Evolutionary conservation across 208 protist genomes (phyloP).

Genomic region (Crithidia sp.): DNA sequence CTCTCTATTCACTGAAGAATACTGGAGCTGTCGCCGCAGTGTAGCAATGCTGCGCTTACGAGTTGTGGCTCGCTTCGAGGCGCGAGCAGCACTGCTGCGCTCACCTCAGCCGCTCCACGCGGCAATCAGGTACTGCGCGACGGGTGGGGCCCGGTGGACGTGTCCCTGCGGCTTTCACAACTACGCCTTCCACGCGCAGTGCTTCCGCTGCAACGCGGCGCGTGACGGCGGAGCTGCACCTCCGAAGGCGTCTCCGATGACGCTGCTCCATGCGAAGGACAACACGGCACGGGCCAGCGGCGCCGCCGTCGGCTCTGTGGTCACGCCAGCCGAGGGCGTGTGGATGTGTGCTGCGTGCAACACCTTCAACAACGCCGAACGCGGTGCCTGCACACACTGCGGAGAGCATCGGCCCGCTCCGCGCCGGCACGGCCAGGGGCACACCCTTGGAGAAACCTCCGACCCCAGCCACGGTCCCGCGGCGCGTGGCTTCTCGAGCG

Average conservation of each 20-base stretch:
- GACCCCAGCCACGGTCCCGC: background rate
- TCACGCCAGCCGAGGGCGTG: conserved; percentile 8
- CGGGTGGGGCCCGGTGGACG: conserved; percentile 36
- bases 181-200: conserved; percentile 58
- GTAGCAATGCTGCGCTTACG: background rate
- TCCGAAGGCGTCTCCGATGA: background rate
- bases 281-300: background rate
- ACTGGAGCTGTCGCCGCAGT: background rate
- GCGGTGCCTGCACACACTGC: conserved; percentile 24
- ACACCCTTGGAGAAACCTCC: background rate
- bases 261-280: conserved; percentile 8
- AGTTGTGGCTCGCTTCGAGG: background rate
- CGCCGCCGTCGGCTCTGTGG: background rate
- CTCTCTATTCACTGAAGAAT: background rate
- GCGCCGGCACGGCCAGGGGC: background rate
- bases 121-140: background rate
- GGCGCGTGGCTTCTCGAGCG: background rate
- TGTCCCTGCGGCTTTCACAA: conserved; percentile 80
- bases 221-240: conserved; percentile 3
- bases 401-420: background rate
- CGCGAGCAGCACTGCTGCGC: background rate
- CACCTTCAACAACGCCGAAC: conserved; percentile 30
- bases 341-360: conserved; percentile 33
- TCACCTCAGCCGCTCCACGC: background rate
- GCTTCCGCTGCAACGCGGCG: conserved; percentile 62